These are phyloP conservation scores for Salvia sclarea DNA, from an alignment of 305 asterid species.

Conservation along the genomic window DNA sequence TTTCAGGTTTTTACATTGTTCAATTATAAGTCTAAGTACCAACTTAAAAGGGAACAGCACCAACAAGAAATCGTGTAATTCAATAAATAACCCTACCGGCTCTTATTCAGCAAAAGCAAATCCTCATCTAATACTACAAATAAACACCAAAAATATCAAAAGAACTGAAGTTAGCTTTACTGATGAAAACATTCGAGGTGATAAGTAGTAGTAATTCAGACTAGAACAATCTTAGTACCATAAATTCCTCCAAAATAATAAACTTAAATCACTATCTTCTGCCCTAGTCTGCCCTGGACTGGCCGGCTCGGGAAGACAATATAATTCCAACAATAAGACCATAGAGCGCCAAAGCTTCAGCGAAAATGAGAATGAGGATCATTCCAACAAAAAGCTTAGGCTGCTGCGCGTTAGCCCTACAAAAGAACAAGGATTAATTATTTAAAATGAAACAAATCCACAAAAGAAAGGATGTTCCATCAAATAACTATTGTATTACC, in stretches of 20 bases:
- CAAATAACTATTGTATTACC: too few relatives aligned
- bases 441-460: neutral
- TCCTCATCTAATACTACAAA: conserved; percentile 20
- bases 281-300: conserved; percentile 52
- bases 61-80: neutral
- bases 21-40: too few relatives aligned
- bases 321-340: conserved; percentile 57
- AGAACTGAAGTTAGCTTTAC: neutral
- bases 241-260: neutral
- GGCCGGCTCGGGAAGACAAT: conserved; percentile 60
- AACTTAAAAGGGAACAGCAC: too few relatives aligned
- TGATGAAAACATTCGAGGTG: conserved; percentile 26
- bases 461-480: neutral
- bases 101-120: conserved; percentile 30
- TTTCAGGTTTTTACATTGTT: too few relatives aligned
- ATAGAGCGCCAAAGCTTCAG: conserved; percentile 60
- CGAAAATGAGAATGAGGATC: conserved; percentile 60
- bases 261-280: neutral
- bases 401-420: conserved; percentile 59
- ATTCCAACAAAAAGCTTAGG: conserved; percentile 57
- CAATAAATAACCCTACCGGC: conserved; percentile 21
- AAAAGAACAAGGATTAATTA: conserved; percentile 7
- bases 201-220: conserved; percentile 13
- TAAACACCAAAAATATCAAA: conserved; percentile 8
- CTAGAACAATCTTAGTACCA: conserved; percentile 11